Percentiles rank a stretch among this genome's conserved stretches.
Conservation (phyloP, 306 rosid species). For the Sindora glabra region DNA sequence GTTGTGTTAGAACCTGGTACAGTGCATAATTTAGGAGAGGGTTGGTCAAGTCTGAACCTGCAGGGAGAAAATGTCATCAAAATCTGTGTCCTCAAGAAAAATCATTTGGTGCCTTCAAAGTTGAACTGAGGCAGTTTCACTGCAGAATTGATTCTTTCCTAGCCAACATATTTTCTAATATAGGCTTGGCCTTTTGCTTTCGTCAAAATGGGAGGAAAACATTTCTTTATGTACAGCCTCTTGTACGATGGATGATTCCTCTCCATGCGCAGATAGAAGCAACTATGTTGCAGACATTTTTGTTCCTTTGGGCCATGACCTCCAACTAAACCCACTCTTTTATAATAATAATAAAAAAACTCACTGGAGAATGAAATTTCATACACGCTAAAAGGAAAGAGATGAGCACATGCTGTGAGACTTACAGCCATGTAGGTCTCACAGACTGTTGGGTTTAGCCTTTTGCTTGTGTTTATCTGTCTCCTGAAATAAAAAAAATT, state of each 20-base stretch:
- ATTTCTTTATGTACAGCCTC: neutral
- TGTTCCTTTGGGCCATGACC: neutral
- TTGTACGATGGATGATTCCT: too few species aligned
- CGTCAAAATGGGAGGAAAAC: neutral
- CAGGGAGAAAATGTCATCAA: neutral
- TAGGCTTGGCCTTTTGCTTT: neutral
- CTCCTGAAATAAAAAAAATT: too few species aligned
- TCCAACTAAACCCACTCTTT: neutral
- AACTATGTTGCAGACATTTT: neutral
- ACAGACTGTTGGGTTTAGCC: too few species aligned
- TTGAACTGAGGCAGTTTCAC: neutral
- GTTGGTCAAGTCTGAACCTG: too few species aligned
- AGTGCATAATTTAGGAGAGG: neutral
- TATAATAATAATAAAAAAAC: too few species aligned
- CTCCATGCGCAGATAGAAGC: neutral
- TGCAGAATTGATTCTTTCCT: neutral
- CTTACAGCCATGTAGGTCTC: too few species aligned
- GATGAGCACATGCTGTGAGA: too few species aligned
- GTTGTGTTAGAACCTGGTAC: neutral
- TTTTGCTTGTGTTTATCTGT: too few species aligned
- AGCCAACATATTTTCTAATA: neutral
- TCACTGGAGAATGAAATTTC: too few species aligned
- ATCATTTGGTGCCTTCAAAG: conserved; percentile 3
- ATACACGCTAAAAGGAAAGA: too few species aligned
- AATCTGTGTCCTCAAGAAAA: neutral